A percentile compares a stretch with the other conserved stretches of the same genome.
phyloP scores from a whole-genome alignment of 495 filamentous ascomycete genomes.

The Lasiosphaeria miniovina region DNA sequence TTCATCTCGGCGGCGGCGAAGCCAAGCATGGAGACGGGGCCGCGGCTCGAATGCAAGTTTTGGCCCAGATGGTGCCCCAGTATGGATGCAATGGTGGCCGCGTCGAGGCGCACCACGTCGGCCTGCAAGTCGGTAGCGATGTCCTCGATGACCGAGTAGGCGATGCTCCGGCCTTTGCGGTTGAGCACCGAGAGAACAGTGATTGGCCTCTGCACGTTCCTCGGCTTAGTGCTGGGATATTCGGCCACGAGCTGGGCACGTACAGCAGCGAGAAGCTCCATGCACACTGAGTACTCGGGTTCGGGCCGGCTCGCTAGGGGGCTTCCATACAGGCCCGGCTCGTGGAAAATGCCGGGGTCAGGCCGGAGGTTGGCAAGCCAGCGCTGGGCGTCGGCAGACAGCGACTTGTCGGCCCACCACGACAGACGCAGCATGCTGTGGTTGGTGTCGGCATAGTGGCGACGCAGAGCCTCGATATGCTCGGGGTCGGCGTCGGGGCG shows the following conservation, averaged over 20 bases:
- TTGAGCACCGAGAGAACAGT: constrained; percentile 39
- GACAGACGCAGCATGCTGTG: constrained; percentile 7
- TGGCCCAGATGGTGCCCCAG: constrained; percentile 72
- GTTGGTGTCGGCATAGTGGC: constrained; percentile 2
- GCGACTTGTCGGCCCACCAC: constrained; percentile 13
- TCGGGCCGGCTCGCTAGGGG: constrained; percentile 25
- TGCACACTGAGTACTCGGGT: constrained; percentile 25
- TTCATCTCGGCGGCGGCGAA: constrained; percentile 56
- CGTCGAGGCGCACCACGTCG: constrained; percentile 75
- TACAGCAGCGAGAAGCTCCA: constrained; percentile 37
- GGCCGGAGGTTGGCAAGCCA: constrained; percentile 22
- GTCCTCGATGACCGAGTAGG: constrained; percentile 34
- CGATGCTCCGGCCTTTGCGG: constrained; percentile 29
- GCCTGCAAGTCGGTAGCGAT: constrained; percentile 60
- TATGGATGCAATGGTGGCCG: constrained; percentile 77
- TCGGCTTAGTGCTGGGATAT: constrained; percentile 19
- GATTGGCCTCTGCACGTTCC: constrained; percentile 33
- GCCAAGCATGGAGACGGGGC: constrained; percentile 54
- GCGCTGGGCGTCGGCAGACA: constrained; percentile 15
- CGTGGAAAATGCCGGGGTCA: constrained; percentile 1
- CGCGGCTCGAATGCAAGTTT: constrained; percentile 41
- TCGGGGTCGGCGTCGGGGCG: background rate
- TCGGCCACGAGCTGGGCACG: constrained; percentile 32
- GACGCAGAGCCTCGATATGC: constrained; percentile 20
- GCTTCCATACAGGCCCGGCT: constrained; percentile 13